These are phyloP conservation scores for Amanita rubescens DNA, from an alignment of 768 basidiomycete genomes.

Conservation along the genomic window DNA sequence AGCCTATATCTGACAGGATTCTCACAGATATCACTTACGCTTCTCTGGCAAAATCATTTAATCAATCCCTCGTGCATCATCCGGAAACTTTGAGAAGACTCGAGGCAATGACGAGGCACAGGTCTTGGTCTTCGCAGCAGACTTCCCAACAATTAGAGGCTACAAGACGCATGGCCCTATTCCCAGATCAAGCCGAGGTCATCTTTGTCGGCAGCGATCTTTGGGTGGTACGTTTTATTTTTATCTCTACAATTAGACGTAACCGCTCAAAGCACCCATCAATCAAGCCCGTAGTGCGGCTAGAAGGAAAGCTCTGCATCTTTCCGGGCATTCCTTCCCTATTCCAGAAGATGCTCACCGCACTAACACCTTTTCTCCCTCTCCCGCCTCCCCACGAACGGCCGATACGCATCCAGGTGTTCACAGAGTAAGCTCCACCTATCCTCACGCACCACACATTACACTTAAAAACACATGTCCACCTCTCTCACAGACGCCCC, in stretches of 20 bases:
- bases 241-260: not conserved
- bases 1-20: not conserved
- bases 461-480: not conserved
- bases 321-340: constrained; percentile 87
- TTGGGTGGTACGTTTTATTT: constrained; percentile 65
- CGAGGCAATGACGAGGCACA: constrained; percentile 48
- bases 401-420: constrained; percentile 75
- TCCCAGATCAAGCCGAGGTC: constrained; percentile 73
- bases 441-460: not conserved
- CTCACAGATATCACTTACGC: constrained; percentile 78
- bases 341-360: constrained; percentile 76
- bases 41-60: constrained; percentile 82
- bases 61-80: constrained; percentile 62
- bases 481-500: constrained; percentile 36
- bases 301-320: constrained; percentile 81
- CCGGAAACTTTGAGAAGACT: constrained; percentile 73
- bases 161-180: constrained; percentile 82
- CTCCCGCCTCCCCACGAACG: constrained; percentile 70
- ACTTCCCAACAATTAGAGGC: constrained; percentile 71
- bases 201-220: constrained; percentile 73
- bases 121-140: constrained; percentile 52
- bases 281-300: constrained; percentile 66
- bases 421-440: constrained; percentile 52
- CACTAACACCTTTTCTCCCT: constrained; percentile 65
- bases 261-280: constrained; percentile 1